These are phyloP conservation scores for Mycena polygramma DNA, from an alignment of 768 basidiomycete species.

Conservation along the genomic window DNA sequence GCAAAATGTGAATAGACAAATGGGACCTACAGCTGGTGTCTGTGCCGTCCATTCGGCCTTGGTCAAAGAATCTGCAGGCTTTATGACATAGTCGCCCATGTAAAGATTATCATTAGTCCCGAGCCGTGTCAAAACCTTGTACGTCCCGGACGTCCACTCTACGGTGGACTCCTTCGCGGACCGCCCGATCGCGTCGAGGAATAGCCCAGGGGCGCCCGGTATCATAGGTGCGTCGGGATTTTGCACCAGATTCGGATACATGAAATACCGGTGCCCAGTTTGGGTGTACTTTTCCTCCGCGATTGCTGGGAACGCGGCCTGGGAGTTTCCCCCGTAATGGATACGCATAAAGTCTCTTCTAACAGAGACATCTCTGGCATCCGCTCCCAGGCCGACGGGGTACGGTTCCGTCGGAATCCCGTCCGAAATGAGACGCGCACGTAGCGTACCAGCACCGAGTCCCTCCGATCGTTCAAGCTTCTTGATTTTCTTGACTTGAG, in stretches of 20 bases:
- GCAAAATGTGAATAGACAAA: too few relatives aligned
- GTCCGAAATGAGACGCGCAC: conserved; percentile 12
- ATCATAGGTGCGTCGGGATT: conserved; percentile 32
- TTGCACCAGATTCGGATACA: conserved; percentile 25
- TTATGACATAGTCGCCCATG: conserved; percentile 28
- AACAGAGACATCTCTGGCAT: conserved; percentile 16
- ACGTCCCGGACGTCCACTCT: neutral
- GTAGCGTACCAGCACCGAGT: conserved; percentile 22
- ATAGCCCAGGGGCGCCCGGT: conserved; percentile 34
- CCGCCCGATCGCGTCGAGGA: conserved; percentile 19
- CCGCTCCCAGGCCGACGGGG: neutral
- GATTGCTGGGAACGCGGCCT: conserved; percentile 7
- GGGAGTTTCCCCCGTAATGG: conserved; percentile 17
- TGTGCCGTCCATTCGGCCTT: neutral
- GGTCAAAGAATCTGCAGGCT: conserved; percentile 14
- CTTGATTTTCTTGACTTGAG: conserved; percentile 18
- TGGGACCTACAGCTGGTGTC: neutral
- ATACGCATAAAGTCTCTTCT: conserved; percentile 24
- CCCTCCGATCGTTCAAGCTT: conserved; percentile 22
- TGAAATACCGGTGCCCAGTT: conserved; percentile 28
- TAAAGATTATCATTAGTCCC: conserved; percentile 7
- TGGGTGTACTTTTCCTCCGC: conserved; percentile 5
- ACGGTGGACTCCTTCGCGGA: neutral
- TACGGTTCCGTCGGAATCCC: conserved; percentile 3
- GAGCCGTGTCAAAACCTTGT: conserved; percentile 26